Evolutionary conservation across 2,329 filamentous ascomycete species (phyloP), one percentile per base, ranked within the genome.

Genomic region (Grosmannia serpens): DNA sequence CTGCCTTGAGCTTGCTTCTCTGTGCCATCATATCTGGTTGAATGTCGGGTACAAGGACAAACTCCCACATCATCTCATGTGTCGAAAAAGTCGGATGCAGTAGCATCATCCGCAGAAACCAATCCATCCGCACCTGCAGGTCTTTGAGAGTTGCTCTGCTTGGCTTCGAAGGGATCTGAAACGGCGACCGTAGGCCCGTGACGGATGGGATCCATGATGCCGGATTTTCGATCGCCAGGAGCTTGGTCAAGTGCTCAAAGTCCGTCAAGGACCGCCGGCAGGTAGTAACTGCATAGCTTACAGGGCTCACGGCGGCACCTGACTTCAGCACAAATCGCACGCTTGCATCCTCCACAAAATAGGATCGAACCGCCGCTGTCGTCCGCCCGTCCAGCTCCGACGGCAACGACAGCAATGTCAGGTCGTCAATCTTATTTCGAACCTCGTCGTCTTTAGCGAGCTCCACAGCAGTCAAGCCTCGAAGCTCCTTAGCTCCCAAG

Each of bases 51-150:
- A 99, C 91, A 0, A 99, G 80, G 72, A 99, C 96, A 73, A 99
- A 99, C 67, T 99, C 94, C 95, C 94, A 99, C 2, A 99, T 80
- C 81, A 97, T 90, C 74, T 99, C 94, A 68, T 99, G 95, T 0
- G 89, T 96, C 0, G 90, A 83, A 68, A 99, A 96, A 0, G 94
- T 97, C 4, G 92, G 88, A 67, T 99, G 94, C 10, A 83, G 79
- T 29, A 99, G 79, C 62, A 99, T 80, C 22, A 91, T 89, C 64
- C 89, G 89, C 65, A 99, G 75, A 66, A 97, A 96, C 64, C 84
- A 87, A 71, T 99, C 90, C 24, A 96, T 83, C 20, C 87, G 84
- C 51, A 90, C 75, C 69, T 99, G 95, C 56, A 91, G 87, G 65
- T 97, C 91, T 62, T 91, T 87, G 46, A 99, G 75, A 5, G 96